A percentile compares a stretch with the other conserved stretches of the same genome.
These are phyloP conservation scores for Alternaria hordeiaustralica DNA, from an alignment of 2,329 filamentous ascomycete species.

Conservation along the genomic window DNA sequence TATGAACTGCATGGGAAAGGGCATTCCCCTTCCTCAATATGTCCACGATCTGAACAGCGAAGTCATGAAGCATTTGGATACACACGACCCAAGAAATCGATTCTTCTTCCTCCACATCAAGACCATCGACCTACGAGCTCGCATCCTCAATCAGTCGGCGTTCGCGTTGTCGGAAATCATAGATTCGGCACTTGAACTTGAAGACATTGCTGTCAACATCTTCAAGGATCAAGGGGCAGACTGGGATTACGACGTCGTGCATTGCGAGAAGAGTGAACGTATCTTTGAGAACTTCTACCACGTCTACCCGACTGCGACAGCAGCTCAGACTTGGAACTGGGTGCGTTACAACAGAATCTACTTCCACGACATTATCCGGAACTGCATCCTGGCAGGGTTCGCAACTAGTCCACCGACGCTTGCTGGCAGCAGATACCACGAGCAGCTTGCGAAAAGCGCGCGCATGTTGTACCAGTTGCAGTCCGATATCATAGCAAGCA, in stretches of 20 bases:
- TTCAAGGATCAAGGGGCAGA: constrained; percentile 25
- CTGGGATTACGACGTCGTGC: constrained; percentile 34
- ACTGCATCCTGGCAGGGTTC: constrained; percentile 35
- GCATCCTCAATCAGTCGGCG: constrained; percentile 24
- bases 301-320: constrained; percentile 34
- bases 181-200: constrained; percentile 33
- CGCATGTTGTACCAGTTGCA: constrained; percentile 34
- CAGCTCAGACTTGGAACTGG: constrained; percentile 45
- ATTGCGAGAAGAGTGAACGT: constrained; percentile 5
- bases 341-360: constrained; percentile 43
- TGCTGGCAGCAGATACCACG: constrained; percentile 22
- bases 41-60: constrained; percentile 35
- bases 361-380: constrained; percentile 45
- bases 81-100: constrained; percentile 28
- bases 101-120: constrained; percentile 42
- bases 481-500: constrained; percentile 42
- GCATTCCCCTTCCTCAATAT: constrained; percentile 29
- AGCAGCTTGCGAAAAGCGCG: constrained; percentile 31
- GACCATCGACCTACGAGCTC: constrained; percentile 34
- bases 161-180: constrained; percentile 30
- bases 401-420: constrained; percentile 35
- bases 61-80: constrained; percentile 26
- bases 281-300: constrained; percentile 41
- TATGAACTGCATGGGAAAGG: constrained; percentile 39
- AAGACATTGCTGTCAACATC: constrained; percentile 23